phyloP scores from a whole-genome alignment of 1,284 basidiomycete genomes.

The Fomitopsis schrenkii region DNA sequence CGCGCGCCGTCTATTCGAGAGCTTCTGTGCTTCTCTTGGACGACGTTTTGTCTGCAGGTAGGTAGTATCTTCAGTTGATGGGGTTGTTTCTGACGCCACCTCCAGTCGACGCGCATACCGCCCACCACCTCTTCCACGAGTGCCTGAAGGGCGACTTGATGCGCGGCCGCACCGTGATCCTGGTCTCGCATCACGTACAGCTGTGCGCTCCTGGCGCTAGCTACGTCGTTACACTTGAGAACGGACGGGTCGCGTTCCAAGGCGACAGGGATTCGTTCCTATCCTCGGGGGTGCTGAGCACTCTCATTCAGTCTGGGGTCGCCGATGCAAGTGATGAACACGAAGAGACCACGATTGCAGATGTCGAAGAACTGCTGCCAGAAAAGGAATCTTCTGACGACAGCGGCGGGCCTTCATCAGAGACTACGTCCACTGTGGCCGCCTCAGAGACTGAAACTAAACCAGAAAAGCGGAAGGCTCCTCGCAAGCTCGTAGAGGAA shows the following conservation, averaged over 20 bases:
- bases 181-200: conserved; percentile 91
- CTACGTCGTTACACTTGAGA: conserved; percentile 81
- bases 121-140: conserved; percentile 77
- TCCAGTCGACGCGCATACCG: conserved; percentile 83
- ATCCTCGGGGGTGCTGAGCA: conserved; percentile 58
- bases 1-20: conserved; percentile 91
- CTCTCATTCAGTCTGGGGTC: conserved; percentile 63
- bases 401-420: conserved; percentile 36
- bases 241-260: conserved; percentile 76
- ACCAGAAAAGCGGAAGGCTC: conserved; percentile 56
- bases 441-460: conserved; percentile 35
- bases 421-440: conserved; percentile 47
- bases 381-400: conserved; percentile 16
- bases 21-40: conserved; percentile 86
- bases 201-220: conserved; percentile 66
- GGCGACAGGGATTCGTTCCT: conserved; percentile 70
- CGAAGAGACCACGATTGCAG: conserved; percentile 19
- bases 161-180: conserved; percentile 73
- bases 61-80: conserved; percentile 11
- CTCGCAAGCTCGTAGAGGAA: conserved; percentile 87
- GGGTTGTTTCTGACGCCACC: conserved; percentile 1
- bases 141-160: conserved; percentile 86
- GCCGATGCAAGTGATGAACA: conserved; percentile 36
- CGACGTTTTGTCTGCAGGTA: conserved; percentile 78
- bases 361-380: conserved; percentile 20